A percentile compares a stretch with the other conserved stretches of the same genome.
These are phyloP conservation scores for Alternaria triticimaculans DNA, from an alignment of 2,329 filamentous ascomycete genomes.

Conservation along the genomic window DNA sequence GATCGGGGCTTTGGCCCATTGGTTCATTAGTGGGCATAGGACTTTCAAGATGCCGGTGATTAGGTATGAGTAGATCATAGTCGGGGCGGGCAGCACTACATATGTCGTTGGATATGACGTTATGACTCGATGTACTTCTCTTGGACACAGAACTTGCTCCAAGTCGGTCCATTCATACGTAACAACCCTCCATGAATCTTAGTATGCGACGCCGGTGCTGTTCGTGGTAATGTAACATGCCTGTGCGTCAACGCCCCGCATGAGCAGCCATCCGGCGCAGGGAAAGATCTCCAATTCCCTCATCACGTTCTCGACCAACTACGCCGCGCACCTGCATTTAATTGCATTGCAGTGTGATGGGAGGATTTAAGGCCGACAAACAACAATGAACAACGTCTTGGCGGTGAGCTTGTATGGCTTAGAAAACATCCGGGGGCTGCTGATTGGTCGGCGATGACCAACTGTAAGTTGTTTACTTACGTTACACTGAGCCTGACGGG, in stretches of 20 bases:
- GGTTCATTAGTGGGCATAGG: conserved; percentile 26
- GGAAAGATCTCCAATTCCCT: neutral
- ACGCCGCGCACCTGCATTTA: neutral
- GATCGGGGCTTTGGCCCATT: conserved; percentile 28
- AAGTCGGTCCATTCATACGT: neutral
- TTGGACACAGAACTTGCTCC: neutral
- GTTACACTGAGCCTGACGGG: neutral
- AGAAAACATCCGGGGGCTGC: neutral
- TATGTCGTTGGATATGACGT: neutral
- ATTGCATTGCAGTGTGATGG: neutral
- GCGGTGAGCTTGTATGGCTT: neutral
- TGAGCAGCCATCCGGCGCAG: neutral
- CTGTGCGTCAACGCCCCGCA: too few species aligned
- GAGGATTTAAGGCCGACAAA: neutral
- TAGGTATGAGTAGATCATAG: conserved; percentile 21
- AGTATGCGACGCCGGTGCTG: too few species aligned
- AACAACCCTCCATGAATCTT: neutral
- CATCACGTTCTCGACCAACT: neutral
- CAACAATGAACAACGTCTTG: neutral
- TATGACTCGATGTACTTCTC: neutral
- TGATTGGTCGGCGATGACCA: neutral
- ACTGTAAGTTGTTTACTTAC: neutral
- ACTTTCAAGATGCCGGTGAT: conserved; percentile 32
- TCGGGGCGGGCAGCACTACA: neutral
- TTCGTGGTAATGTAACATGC: too few species aligned